Base-by-base conservation (phyloP, 2,329 filamentous ascomycete genomes). In the Penicillium capsulatum region DNA sequence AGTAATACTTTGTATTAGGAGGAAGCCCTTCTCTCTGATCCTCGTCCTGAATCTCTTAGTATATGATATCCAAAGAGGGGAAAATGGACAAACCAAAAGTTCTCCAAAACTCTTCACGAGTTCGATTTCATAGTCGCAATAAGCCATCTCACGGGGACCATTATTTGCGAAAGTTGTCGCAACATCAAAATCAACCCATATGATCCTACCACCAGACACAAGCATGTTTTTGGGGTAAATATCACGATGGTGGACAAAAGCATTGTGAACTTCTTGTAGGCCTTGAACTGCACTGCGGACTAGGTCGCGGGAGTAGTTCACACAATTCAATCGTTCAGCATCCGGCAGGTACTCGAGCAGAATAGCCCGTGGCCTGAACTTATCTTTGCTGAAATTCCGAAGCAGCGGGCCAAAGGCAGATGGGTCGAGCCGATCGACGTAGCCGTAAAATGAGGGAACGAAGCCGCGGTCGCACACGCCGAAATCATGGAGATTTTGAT, bases 141-240 rank as follows among this genome's bases (percentile, higher is more conserved):
- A 43, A 31, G 28, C 41, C 13, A 33, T 16, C 34, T 43, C 34
- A 17, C 14, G 16, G 24, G 16, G 10, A 10, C 36, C 33, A 16
- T 40, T 40, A 14, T 20, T n/a, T 8, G 36, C 11, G 31, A 50
- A 58, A 2, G 43, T 55, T 27, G 38, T 50, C 6, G 48, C 45
- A 33, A 54, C 42, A 40, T 59, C 49, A 31, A 59, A 58, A 45
- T 54, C 51, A 19, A 57, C 34, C 50, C 45, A 57, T 11, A 58
- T 44, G 5, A 51, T 32, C 20, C 47, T 42, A 19, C 39, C 36
- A 3, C 40, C 49, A 34, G 42, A 38, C 2, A 55, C 43, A 15
- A 60, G 47, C 33, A 60, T 54, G 37, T 57, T 54, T 29, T 49
- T 56, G 1, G 56, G 54, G 17, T 55, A 50, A 3, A 57, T 38